Evolutionary conservation across 352 stramenopile species (phyloP).

Genomic region (Globisporangium takayamanum): DNA sequence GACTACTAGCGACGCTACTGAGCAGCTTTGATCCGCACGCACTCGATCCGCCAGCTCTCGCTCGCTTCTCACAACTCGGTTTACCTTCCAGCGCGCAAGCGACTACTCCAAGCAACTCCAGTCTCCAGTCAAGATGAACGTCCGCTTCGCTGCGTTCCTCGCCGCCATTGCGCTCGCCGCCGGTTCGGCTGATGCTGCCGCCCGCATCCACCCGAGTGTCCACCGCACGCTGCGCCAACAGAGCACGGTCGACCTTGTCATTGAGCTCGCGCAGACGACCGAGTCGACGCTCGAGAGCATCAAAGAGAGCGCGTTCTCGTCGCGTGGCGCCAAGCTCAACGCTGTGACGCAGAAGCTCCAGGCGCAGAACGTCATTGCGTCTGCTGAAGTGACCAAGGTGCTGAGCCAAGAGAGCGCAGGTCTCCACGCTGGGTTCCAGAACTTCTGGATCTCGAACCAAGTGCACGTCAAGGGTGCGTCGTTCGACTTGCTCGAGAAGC

Average conservation of each 20-base stretch:
- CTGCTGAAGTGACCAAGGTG: neutral
- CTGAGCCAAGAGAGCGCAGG: constrained; percentile 1
- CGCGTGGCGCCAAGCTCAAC: constrained; percentile 14
- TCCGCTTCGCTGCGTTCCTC: constrained; percentile 7
- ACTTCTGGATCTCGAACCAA: constrained; percentile 25
- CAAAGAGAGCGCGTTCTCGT: constrained; percentile 11
- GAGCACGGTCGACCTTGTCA: constrained; percentile 32
- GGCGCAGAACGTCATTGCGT: constrained; percentile 3
- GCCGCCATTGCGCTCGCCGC: constrained; percentile 3
- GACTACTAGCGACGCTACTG: no score
- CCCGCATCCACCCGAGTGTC: constrained; percentile 7
- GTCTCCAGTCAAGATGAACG: constrained; percentile 4
- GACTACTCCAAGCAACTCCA: neutral
- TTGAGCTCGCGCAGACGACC: constrained; percentile 21
- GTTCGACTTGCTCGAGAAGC: constrained; percentile 16
- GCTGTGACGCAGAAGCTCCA: neutral
- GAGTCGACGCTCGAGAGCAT: constrained; percentile 11
- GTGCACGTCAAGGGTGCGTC: constrained; percentile 10
- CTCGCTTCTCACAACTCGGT: neutral
- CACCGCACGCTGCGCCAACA: constrained; percentile 23
- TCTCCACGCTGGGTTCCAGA: constrained; percentile 8
- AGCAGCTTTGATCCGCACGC: no score
- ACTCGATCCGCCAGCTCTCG: no score
- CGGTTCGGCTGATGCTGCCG: neutral
- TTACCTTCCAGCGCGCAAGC: neutral